phyloP scores from a whole-genome alignment of 2,329 filamentous ascomycete species.

The Didymellaceae sp. region DNA sequence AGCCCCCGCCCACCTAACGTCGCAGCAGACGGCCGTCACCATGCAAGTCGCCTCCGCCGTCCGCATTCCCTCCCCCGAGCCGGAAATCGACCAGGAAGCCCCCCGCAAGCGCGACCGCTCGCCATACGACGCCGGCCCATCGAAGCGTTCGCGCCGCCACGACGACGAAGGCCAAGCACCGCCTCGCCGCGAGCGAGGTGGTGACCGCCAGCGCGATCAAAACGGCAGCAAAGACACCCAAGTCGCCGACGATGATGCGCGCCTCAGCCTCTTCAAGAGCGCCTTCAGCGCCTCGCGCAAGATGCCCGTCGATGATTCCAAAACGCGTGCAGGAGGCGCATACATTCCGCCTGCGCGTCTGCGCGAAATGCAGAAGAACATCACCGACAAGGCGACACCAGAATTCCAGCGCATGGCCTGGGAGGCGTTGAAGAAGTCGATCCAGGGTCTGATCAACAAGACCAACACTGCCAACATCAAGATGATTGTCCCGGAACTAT shows the following conservation, averaged over 20 bases:
- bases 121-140: slow-evolving; percentile 45
- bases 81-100: slow-evolving; percentile 54
- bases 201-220: slow-evolving; percentile 63
- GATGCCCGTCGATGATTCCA: slow-evolving; percentile 91
- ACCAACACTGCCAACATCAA: slow-evolving; percentile 99
- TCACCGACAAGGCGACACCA: slow-evolving; percentile 94
- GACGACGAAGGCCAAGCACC: slow-evolving; percentile 47
- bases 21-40: slow-evolving; percentile 14
- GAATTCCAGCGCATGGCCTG: slow-evolving; percentile 99
- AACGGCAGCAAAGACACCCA: slow-evolving; percentile 17
- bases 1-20: neutral
- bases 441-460: slow-evolving; percentile 99
- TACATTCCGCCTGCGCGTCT: slow-evolving; percentile 94
- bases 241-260: slow-evolving; percentile 42
- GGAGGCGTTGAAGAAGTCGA: slow-evolving; percentile 98
- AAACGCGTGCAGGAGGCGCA: slow-evolving; percentile 91
- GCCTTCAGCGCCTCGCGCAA: slow-evolving; percentile 61
- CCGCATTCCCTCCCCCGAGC: slow-evolving; percentile 62
- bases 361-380: slow-evolving; percentile 90
- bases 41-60: slow-evolving; percentile 57
- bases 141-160: slow-evolving; percentile 46
- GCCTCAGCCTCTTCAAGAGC: slow-evolving; percentile 46
- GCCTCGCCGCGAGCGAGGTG: slow-evolving; percentile 68
- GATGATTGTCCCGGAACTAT: slow-evolving; percentile 92
- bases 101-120: slow-evolving; percentile 64